Conservation (phyloP, 2,329 filamentous ascomycete species). For the Epichloe sp. region DNA sequence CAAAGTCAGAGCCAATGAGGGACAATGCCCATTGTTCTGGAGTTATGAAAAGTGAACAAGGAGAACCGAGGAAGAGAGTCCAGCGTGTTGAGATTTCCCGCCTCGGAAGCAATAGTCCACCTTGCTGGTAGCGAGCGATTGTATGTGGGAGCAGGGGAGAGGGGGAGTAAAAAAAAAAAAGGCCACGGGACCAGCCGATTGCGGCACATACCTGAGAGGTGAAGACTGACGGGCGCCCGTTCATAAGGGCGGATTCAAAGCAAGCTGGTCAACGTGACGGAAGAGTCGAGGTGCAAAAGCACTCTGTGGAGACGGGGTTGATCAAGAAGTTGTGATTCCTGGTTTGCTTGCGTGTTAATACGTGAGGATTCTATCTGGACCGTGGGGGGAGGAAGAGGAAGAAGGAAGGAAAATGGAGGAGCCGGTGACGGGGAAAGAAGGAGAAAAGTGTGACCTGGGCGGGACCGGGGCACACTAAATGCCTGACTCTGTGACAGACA, state of each 20-base stretch:
- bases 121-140: neutral
- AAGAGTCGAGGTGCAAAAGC: constrained; percentile 8
- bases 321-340: neutral
- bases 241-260: constrained; percentile 59
- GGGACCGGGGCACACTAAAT: neutral
- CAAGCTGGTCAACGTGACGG: constrained; percentile 17
- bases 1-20: neutral
- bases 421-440: neutral
- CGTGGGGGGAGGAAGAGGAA: constrained; percentile 3
- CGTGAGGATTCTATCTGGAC: constrained; percentile 3
- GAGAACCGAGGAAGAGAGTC: neutral
- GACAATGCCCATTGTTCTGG: neutral
- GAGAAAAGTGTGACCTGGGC: neutral
- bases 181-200: neutral
- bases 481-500: too few relatives aligned
- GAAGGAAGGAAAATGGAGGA: constrained; percentile 6
- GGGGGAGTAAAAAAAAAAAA: neutral
- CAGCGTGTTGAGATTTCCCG: neutral
- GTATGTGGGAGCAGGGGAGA: neutral
- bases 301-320: constrained; percentile 4
- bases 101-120: neutral
- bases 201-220: constrained; percentile 61
- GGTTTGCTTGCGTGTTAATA: neutral
- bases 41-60: neutral
- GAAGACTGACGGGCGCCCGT: constrained; percentile 72